phyloP scores from a whole-genome alignment of 2,329 filamentous ascomycete species.

The Neopestalotiopsis clavispora region DNA sequence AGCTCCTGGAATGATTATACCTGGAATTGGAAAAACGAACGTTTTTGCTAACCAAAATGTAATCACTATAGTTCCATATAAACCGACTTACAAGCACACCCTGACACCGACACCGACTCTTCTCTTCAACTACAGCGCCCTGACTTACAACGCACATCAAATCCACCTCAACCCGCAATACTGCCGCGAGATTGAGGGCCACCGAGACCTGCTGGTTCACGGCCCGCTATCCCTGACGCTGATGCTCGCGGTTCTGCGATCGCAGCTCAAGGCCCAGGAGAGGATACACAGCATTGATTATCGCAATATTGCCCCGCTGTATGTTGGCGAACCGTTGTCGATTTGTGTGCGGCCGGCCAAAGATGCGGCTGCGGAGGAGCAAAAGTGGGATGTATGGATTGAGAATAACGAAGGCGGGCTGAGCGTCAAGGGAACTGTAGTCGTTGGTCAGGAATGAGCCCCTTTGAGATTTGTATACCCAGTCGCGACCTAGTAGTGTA shows the following conservation, averaged over 20 bases:
- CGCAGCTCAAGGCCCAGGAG: conserved; percentile 44
- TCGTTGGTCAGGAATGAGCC: not conserved
- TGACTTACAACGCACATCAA: conserved; percentile 89
- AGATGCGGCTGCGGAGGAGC: conserved; percentile 25
- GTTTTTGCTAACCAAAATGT: not conserved
- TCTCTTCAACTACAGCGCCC: conserved; percentile 87
- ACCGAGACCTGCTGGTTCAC: conserved; percentile 79
- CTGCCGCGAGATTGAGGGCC: conserved; percentile 72
- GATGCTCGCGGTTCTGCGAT: conserved; percentile 70
- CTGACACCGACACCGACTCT: conserved; percentile 72
- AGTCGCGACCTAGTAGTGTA: not conserved
- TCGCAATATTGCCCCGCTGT: conserved; percentile 81
- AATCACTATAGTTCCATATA: conserved; percentile 35
- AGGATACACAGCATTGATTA: conserved; percentile 70
- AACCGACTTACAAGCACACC: conserved; percentile 47
- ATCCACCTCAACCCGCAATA: conserved; percentile 85
- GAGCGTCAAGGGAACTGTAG: conserved; percentile 63
- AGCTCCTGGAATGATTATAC: too few relatives aligned
- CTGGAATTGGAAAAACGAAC: too few relatives aligned
- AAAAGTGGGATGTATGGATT: conserved; percentile 67
- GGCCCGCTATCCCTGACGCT: conserved; percentile 82
- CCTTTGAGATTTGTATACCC: not conserved
- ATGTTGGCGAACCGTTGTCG: conserved; percentile 71
- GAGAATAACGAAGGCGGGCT: conserved; percentile 65
- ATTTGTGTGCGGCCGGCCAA: conserved; percentile 65